phyloP scores from a whole-genome alignment of 176 grass and related monocot species.

The Olyra latifolia region DNA sequence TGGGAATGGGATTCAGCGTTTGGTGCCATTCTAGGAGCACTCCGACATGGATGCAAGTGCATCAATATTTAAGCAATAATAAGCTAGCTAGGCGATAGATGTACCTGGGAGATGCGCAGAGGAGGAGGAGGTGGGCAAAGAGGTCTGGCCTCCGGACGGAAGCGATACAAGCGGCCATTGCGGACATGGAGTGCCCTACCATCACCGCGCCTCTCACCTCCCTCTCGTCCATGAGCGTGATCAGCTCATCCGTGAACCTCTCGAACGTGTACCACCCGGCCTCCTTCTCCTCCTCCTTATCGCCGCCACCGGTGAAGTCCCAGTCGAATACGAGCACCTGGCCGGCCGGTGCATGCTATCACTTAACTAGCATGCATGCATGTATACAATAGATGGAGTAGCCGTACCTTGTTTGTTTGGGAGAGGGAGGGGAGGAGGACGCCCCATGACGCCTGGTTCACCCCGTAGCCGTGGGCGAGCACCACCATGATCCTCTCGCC shows the following conservation, averaged over 20 bases:
- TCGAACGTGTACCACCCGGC: conserved; percentile 47
- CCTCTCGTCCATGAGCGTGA: conserved; percentile 57
- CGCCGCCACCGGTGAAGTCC: conserved; percentile 46
- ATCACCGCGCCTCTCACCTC: conserved; percentile 31
- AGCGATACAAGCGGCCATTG: conserved; percentile 71
- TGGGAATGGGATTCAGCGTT: too few relatives aligned
- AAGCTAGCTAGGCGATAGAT: too few relatives aligned
- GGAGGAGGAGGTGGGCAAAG: conserved; percentile 66
- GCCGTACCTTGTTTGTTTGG: not conserved
- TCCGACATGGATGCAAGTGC: too few relatives aligned
- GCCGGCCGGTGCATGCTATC: too few relatives aligned
- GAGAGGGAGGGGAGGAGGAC: conserved; percentile 48
- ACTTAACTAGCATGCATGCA: too few relatives aligned
- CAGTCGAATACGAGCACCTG: conserved; percentile 79
- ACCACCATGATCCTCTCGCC: conserved; percentile 45
- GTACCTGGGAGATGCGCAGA: conserved; percentile 80
- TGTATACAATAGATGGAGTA: not conserved
- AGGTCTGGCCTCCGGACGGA: conserved; percentile 59
- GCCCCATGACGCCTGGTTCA: conserved; percentile 60
- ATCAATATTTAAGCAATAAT: too few relatives aligned
- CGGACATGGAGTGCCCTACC: conserved; percentile 78
- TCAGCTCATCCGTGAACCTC: conserved; percentile 56
- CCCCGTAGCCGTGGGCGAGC: conserved; percentile 77
- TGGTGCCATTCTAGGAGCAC: too few relatives aligned
- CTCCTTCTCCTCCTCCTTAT: not conserved